Base-by-base conservation (phyloP, 2,329 filamentous ascomycete genomes). In the Diaporthe batatas region DNA sequence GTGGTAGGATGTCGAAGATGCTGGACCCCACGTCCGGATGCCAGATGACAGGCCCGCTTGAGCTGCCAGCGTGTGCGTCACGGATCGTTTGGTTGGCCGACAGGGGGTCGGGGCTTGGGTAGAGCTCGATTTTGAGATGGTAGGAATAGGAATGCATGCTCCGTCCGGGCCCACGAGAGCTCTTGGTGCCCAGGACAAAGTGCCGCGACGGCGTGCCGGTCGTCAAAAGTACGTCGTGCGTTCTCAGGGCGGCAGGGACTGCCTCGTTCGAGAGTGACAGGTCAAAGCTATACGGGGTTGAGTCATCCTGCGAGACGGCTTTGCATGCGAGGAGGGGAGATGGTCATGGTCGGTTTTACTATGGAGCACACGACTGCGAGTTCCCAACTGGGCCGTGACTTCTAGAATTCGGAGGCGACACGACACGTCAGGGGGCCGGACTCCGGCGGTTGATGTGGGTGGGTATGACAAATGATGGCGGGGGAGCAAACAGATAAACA, bases 101-200 rank as follows among this genome's bases (percentile, higher is more conserved):
- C 39, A 62, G 34, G 12, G 85, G 84, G 67, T 83, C 80, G 59
- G 84, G 80, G 74, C 82, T 85, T 55, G 85, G 81, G 79, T 92
- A 92, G 54, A 92, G 84, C 82, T 92, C 91, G 77, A 92, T 87
- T 76, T 89, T 91, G n/a, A 92, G 79, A 77, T 92, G 90, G 77
- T 92, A 92, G 76, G 89, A 89, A 79, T 91, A 91, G 39, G 86
- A 86, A 83, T 87, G 87, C 89, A 91, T 91, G 83, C 71, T 75
- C 73, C 32, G 42, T 25, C 68, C 55, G 49, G 47, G 55, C 47
- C 47, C 53, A n/a, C 21, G 54, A 64, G 62, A n/a, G 54, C 23
- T 59, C 42, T 29, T 39, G 57, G 54, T 67, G 11, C 36, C 2
- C 11, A 12, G 32, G 42, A n/a, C 6, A 39, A 42, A 21, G n/a